phyloP scores from a whole-genome alignment of 2,329 filamentous ascomycete genomes.

The Mariannaea elegans region DNA sequence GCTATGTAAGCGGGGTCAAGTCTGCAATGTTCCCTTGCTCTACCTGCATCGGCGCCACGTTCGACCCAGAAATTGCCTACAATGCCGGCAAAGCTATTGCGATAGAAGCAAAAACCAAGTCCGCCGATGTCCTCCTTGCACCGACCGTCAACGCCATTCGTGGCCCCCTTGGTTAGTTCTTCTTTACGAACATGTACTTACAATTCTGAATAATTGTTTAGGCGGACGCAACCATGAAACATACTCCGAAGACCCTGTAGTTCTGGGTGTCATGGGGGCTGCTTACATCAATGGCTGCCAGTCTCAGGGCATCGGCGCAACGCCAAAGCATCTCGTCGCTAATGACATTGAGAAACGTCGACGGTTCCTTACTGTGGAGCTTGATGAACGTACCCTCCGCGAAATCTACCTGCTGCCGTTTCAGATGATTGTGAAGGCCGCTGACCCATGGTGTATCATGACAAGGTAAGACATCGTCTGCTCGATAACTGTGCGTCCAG shows the following conservation, averaged over 20 bases:
- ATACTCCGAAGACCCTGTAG: constrained; percentile 53
- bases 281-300: constrained; percentile 53
- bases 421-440: constrained; percentile 50
- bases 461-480: background rate
- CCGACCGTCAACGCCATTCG: constrained; percentile 61
- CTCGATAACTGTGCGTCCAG: background rate
- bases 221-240: constrained; percentile 55
- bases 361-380: constrained; percentile 19
- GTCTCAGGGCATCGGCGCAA: constrained; percentile 47
- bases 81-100: constrained; percentile 67
- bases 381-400: constrained; percentile 36
- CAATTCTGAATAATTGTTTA: too few relatives aligned
- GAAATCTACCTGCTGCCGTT: constrained; percentile 53
- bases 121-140: constrained; percentile 74
- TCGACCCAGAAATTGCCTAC: constrained; percentile 64
- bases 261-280: constrained; percentile 52
- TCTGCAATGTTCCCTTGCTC: constrained; percentile 39
- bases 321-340: constrained; percentile 54
- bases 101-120: constrained; percentile 62
- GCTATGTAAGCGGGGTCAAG: constrained; percentile 32
- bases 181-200: background rate
- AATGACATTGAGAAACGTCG: constrained; percentile 46
- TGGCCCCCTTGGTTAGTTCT: constrained; percentile 45
- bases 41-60: constrained; percentile 63
- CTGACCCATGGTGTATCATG: constrained; percentile 62